These are phyloP conservation scores for Camillea tinctor DNA, from an alignment of 2,329 filamentous ascomycete genomes.

Conservation along the genomic window DNA sequence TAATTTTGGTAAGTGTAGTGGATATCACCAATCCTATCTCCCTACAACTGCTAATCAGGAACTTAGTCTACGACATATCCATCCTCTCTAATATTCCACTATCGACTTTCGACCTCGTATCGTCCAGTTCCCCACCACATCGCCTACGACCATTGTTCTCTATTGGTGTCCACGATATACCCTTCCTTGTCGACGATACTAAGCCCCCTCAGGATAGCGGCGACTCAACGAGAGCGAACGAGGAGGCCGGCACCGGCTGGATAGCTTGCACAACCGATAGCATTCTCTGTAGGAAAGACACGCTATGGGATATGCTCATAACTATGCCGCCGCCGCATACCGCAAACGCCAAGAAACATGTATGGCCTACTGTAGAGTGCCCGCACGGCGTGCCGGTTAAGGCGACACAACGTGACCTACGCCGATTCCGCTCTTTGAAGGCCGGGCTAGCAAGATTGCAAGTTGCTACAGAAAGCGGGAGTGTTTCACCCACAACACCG, in stretches of 20 bases:
- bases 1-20: constrained; percentile 72
- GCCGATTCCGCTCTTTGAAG: constrained; percentile 71
- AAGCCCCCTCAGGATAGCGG: constrained; percentile 40
- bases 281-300: constrained; percentile 81
- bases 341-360: constrained; percentile 55
- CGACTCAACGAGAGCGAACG: constrained; percentile 34
- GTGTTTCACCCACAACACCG: constrained; percentile 22
- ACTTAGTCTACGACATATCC: constrained; percentile 89
- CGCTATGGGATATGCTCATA: constrained; percentile 86
- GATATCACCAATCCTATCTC: not conserved
- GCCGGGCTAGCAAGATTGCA: constrained; percentile 56
- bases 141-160: constrained; percentile 84
- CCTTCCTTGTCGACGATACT: constrained; percentile 67
- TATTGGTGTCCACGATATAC: constrained; percentile 90
- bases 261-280: constrained; percentile 95
- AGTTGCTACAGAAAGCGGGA: constrained; percentile 12
- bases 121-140: constrained; percentile 58
- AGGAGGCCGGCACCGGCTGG: constrained; percentile 67
- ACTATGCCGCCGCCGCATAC: constrained; percentile 69
- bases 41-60: constrained; percentile 15
- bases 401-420: constrained; percentile 86
- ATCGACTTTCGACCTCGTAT: constrained; percentile 68
- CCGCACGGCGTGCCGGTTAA: constrained; percentile 65
- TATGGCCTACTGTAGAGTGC: constrained; percentile 75
- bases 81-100: constrained; percentile 84